Conservation (phyloP, 163 green algal genomes). For the Scenedesmus sp. region DNA sequence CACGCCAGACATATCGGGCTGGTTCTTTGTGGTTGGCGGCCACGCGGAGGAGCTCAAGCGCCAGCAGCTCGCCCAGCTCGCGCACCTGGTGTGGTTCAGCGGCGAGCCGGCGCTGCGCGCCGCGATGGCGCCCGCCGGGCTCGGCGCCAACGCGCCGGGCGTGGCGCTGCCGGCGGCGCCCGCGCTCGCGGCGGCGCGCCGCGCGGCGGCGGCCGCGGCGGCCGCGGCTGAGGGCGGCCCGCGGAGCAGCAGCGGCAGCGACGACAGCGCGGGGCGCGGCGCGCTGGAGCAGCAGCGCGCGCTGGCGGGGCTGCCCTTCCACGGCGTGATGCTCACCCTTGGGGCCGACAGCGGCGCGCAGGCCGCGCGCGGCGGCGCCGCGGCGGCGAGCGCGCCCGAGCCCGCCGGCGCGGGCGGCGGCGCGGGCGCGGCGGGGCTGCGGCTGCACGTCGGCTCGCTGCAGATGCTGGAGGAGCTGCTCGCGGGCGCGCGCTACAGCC, state of each 20-base stretch:
- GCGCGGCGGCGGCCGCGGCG: not conserved
- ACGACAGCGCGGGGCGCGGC: slow-evolving; percentile 10
- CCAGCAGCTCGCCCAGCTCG: slow-evolving; percentile 46
- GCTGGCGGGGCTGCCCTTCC: slow-evolving; percentile 4
- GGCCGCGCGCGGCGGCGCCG: too few species aligned
- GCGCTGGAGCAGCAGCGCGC: not conserved
- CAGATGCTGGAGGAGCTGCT: slow-evolving; percentile 63
- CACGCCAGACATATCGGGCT: slow-evolving; percentile 39
- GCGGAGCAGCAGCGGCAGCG: slow-evolving; percentile 14
- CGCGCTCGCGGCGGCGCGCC: not conserved
- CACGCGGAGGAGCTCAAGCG: slow-evolving; percentile 27
- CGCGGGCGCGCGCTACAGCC: slow-evolving; percentile 62
- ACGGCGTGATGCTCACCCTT: slow-evolving; percentile 11
- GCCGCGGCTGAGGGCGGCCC: not conserved
- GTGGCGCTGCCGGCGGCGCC: slow-evolving; percentile 17
- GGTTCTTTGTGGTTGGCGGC: slow-evolving; percentile 37
- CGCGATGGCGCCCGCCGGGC: not conserved
- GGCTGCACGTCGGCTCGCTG: slow-evolving; percentile 11
- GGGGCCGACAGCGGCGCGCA: too few species aligned
- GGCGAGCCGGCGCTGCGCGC: slow-evolving; percentile 9
- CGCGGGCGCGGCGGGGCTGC: not conserved
- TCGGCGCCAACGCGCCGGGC: slow-evolving; percentile 22
- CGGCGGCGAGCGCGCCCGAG: not conserved
- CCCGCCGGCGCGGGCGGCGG: not conserved
- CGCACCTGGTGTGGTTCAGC: slow-evolving; percentile 44